Conservation (phyloP, 108 stramenopile species). For the Fistulifera solaris region DNA sequence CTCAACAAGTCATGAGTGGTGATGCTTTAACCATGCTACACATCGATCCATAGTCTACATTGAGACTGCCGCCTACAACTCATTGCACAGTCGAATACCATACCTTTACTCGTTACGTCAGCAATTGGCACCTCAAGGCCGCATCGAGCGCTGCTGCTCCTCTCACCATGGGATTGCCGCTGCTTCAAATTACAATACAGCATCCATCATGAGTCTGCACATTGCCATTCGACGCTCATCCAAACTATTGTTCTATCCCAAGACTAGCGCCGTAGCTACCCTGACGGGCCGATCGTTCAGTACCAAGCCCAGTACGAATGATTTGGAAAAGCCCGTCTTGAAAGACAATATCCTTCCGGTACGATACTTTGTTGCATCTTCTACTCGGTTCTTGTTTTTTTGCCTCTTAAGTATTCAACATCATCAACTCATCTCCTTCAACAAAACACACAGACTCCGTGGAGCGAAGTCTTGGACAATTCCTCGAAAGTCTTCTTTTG, state of each 20-base stretch:
- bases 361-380: not conserved
- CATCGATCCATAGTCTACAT: too few species aligned
- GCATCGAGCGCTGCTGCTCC: too few species aligned
- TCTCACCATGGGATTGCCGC: too few species aligned
- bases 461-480: constrained; percentile 74
- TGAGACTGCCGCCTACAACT: too few species aligned
- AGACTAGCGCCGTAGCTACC: too few species aligned
- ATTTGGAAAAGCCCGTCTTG: constrained; percentile 3
- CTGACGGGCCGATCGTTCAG: not conserved
- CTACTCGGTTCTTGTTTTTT: not conserved
- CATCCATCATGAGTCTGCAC: not conserved
- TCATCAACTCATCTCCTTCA: not conserved
- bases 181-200: not conserved
- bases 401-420: not conserved
- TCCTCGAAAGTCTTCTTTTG: constrained; percentile 86
- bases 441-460: constrained; percentile 55
- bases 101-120: too few species aligned
- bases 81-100: too few species aligned
- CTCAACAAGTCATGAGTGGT: too few species aligned
- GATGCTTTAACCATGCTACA: too few species aligned
- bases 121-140: too few species aligned
- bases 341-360: constrained; percentile 15
- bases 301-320: constrained; percentile 1
- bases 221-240: not conserved
- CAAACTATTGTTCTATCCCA: too few species aligned